A percentile compares a stretch with the other conserved stretches of the same genome.
These are phyloP conservation scores for Fraxinus paxiana DNA, from an alignment of 305 asterid species.

Conservation along the genomic window DNA sequence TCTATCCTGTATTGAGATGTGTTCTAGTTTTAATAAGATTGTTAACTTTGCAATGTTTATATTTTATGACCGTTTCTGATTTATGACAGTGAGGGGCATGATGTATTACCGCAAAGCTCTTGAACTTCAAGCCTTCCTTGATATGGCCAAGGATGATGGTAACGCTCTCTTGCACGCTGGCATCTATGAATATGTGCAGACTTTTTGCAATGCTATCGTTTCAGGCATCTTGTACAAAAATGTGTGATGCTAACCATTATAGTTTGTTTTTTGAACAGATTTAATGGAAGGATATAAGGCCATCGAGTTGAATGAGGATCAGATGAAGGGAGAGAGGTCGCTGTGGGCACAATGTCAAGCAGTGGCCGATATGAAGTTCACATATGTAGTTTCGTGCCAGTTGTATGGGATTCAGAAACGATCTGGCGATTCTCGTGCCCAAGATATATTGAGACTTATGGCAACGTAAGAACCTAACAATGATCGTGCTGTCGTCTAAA, in stretches of 20 bases:
- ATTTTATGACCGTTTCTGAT: constrained; percentile 24
- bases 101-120: constrained; percentile 98
- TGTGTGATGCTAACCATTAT: constrained; percentile 13
- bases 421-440: constrained; percentile 87
- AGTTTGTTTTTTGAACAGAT: constrained; percentile 42
- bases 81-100: constrained; percentile 88
- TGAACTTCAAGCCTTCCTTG: constrained; percentile 97
- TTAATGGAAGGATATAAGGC: constrained; percentile 96
- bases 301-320: constrained; percentile 88
- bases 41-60: not conserved
- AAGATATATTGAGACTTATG: constrained; percentile 89
- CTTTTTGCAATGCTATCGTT: constrained; percentile 7
- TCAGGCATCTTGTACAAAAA: constrained; percentile 6
- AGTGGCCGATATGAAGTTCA: constrained; percentile 97
- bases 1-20: not conserved
- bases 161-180: constrained; percentile 20
- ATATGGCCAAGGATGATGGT: constrained; percentile 99
- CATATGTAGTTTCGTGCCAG: constrained; percentile 95
- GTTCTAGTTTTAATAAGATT: constrained; percentile 7
- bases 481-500: constrained; percentile 11
- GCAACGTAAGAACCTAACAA: constrained; percentile 51
- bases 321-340: constrained; percentile 90
- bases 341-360: constrained; percentile 97
- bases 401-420: constrained; percentile 88
- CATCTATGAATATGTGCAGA: not conserved